Conservation (phyloP, 2,329 filamentous ascomycete genomes). For the Fusarium sp. region DNA sequence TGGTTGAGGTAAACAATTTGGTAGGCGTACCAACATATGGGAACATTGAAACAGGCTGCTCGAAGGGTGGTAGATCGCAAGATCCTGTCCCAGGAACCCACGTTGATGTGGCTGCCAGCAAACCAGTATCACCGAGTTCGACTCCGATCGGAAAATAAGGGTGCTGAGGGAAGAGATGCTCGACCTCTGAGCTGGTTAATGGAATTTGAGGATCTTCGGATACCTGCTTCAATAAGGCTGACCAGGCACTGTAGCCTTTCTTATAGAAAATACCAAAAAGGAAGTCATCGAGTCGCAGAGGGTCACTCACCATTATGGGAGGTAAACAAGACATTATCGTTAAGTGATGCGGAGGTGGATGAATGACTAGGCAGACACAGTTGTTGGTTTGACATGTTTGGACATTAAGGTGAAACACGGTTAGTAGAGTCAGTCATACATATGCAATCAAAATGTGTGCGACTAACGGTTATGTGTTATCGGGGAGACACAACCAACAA, state of each 20-base stretch:
- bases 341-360: no score
- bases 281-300: background rate
- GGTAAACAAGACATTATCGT: background rate
- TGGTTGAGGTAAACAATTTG: background rate
- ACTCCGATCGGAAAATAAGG: constrained; percentile 5
- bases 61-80: constrained; percentile 7
- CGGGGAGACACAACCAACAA: no score
- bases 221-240: background rate
- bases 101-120: background rate
- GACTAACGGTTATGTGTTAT: no score
- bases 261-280: background rate
- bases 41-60: background rate
- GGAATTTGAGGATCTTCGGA: background rate
- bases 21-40: background rate
- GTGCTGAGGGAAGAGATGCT: constrained; percentile 8
- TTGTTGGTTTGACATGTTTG: no score
- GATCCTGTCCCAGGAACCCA: constrained; percentile 6
- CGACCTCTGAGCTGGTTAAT: background rate
- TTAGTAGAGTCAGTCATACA: no score
- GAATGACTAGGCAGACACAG: no score
- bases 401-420: no score
- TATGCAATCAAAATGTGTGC: no score
- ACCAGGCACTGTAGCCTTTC: background rate
- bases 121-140: background rate
- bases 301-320: background rate